phyloP scores from a whole-genome alignment of 805 yeast species.

The Candida ovalis region DNA sequence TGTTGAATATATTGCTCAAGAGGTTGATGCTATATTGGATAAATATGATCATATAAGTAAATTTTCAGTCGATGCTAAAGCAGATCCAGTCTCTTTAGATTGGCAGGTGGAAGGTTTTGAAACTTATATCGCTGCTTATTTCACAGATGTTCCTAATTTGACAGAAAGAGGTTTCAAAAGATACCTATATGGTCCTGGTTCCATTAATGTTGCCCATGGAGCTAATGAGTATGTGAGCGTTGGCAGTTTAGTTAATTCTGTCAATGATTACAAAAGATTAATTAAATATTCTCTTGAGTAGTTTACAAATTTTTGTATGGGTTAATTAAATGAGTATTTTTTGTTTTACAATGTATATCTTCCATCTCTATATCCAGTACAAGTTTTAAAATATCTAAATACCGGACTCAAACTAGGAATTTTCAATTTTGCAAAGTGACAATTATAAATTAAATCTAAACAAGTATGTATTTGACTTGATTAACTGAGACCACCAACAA shows the following conservation, averaged over 20 bases:
- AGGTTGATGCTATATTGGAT: conserved; percentile 33
- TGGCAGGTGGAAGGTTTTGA: conserved; percentile 66
- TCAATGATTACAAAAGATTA: conserved; percentile 49
- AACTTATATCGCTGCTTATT: conserved; percentile 30
- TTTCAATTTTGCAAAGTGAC: conserved; percentile 20
- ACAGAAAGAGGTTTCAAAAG: conserved; percentile 33
- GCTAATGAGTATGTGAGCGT: conserved; percentile 50
- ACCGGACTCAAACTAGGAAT: conserved; percentile 31
- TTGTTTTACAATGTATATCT: conserved; percentile 11
- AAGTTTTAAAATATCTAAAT: conserved; percentile 12
- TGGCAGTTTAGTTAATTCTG: conserved; percentile 44
- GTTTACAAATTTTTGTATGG: too few species aligned
- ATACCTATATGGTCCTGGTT: conserved; percentile 66
- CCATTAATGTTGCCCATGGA: conserved; percentile 58
- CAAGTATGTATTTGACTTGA: neutral
- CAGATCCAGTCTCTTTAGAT: conserved; percentile 47
- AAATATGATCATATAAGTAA: conserved; percentile 21
- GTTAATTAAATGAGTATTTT: neutral
- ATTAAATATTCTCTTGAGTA: conserved; percentile 22
- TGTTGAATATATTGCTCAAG: conserved; percentile 33
- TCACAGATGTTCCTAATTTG: conserved; percentile 46
- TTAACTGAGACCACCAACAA: neutral
- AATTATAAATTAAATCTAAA: neutral
- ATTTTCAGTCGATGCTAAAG: conserved; percentile 8
- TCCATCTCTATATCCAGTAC: conserved; percentile 30